Base-by-base conservation (phyloP, 805 yeast genomes). In the Wickerhamiella galacta region DNA sequence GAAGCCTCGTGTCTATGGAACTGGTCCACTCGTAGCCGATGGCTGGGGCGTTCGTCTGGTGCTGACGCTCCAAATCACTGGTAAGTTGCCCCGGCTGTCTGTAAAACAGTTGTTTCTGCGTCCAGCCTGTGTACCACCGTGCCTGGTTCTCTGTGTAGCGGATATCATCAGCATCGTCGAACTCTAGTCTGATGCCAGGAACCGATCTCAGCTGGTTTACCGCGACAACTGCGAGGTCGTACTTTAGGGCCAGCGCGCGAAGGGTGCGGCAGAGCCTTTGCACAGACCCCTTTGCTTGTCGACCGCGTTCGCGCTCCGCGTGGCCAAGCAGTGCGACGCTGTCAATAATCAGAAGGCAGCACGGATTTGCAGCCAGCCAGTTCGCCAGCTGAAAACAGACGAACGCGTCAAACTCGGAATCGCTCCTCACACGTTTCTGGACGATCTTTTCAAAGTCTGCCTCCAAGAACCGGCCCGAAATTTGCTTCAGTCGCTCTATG, bases 91-190 rank as follows among this genome's bases (percentile, higher is more conserved):
- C n/a, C 8, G 28, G 6, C 6, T 15, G 14, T 6, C 19, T 4
- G 10, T 19, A 16, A 16, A n/a, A 11, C 10, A 25, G 27, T 12
- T 23, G 34, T n/a, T 12, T 16, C 4, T 14, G 57, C 39, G 69
- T 72, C 93, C 93, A 82, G 1, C 93, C 94, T 15, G 71, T 64
- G 28, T 70, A 56, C 66, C 76, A 71, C 5, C 85, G 79, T 14
- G 72, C 45, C 47, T 82, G 93, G 46, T 72, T 69, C 35, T 75
- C 77, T 31, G 65, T 54, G 25, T 57, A 58, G 35, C 68, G 49
- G 3, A 62, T 56, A 34, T 60, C 55, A 27, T 49, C 43, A 5
- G 51, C 46, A 10, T 44, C 54, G 18, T 50, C 53, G 3, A 30
- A 25, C 5, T 40, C 37, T n/a, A 51, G 37, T 4, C 47, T 44